These are phyloP conservation scores for Pseudogymnoascus sp. DNA, from an alignment of 2,329 filamentous ascomycete species.

Conservation along the genomic window DNA sequence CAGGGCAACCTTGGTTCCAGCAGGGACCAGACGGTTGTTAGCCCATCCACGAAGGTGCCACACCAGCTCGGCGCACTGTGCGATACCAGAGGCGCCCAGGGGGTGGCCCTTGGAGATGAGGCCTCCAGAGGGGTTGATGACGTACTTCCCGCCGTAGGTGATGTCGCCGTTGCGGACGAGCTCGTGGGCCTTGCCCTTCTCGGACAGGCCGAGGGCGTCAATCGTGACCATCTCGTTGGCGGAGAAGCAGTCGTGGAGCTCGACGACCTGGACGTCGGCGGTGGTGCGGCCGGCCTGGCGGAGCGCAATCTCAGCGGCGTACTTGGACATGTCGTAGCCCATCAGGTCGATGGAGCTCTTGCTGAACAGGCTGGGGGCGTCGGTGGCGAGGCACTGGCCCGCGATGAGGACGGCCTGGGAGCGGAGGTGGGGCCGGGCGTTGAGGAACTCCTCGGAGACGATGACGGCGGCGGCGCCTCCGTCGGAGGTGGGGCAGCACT, in stretches of 20 bases:
- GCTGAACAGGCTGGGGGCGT: slow-evolving; percentile 71
- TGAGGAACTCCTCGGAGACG: slow-evolving; percentile 82
- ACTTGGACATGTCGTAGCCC: slow-evolving; percentile 76
- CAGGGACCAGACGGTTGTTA: slow-evolving; percentile 68
- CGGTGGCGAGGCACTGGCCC: slow-evolving; percentile 80
- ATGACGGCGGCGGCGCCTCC: slow-evolving; percentile 82
- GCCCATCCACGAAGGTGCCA: slow-evolving; percentile 97
- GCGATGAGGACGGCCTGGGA: slow-evolving; percentile 81
- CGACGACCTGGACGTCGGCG: slow-evolving; percentile 70
- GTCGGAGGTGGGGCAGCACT: slow-evolving; percentile 95
- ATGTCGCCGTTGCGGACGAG: slow-evolving; percentile 81
- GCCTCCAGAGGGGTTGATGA: slow-evolving; percentile 90
- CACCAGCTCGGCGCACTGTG: slow-evolving; percentile 88
- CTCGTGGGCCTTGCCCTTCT: slow-evolving; percentile 80
- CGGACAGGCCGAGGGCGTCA: slow-evolving; percentile 73
- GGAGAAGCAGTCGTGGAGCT: slow-evolving; percentile 95
- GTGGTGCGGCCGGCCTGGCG: slow-evolving; percentile 63
- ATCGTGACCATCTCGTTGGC: slow-evolving; percentile 89
- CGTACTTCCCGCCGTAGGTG: slow-evolving; percentile 73
- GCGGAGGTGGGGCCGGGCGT: slow-evolving; percentile 72
- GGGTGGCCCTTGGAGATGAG: slow-evolving; percentile 96
- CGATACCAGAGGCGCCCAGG: slow-evolving; percentile 86
- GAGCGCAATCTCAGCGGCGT: slow-evolving; percentile 62
- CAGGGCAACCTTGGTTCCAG: slow-evolving; percentile 59
- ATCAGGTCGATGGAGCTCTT: slow-evolving; percentile 77